Conservation (phyloP, 2,329 filamentous ascomycete genomes). For the Calycina herbarum region DNA sequence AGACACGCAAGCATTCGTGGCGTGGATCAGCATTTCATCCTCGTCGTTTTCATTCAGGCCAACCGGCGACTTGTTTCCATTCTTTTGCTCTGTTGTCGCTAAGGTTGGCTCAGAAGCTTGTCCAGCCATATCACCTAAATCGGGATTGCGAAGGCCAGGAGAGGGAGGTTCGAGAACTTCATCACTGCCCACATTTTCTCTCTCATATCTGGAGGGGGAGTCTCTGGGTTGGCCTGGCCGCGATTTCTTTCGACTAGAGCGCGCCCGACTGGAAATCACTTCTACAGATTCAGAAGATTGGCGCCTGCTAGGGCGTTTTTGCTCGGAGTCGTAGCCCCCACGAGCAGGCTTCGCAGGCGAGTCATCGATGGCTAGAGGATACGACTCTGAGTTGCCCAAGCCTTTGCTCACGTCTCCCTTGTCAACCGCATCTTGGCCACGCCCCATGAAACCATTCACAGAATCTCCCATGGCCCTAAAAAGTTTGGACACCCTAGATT, state of each 20-base stretch:
- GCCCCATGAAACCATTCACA: not conserved
- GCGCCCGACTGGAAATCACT: no score
- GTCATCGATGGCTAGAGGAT: constrained; percentile 15
- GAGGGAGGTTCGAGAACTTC: not conserved
- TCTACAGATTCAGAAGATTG: no score
- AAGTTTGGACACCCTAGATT: not conserved
- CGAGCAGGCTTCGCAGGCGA: constrained; percentile 9
- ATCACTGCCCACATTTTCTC: not conserved
- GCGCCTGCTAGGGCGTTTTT: not conserved
- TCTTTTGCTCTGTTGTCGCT: not conserved
- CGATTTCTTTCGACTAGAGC: no score
- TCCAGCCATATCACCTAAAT: not conserved
- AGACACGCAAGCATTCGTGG: not conserved
- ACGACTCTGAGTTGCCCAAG: not conserved
- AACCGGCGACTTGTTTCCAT: not conserved
- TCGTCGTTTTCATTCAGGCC: not conserved
- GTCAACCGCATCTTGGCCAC: not conserved
- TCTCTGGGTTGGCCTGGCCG: not conserved
- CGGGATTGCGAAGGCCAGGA: not conserved
- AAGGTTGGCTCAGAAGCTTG: not conserved
- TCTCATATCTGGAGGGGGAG: not conserved
- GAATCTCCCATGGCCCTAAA: not conserved
- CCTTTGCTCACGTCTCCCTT: not conserved
- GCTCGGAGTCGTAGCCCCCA: not conserved
- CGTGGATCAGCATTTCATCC: no score